Base-by-base conservation (phyloP, 2,329 filamentous ascomycete genomes). In the Lecanicillium sp. region DNA sequence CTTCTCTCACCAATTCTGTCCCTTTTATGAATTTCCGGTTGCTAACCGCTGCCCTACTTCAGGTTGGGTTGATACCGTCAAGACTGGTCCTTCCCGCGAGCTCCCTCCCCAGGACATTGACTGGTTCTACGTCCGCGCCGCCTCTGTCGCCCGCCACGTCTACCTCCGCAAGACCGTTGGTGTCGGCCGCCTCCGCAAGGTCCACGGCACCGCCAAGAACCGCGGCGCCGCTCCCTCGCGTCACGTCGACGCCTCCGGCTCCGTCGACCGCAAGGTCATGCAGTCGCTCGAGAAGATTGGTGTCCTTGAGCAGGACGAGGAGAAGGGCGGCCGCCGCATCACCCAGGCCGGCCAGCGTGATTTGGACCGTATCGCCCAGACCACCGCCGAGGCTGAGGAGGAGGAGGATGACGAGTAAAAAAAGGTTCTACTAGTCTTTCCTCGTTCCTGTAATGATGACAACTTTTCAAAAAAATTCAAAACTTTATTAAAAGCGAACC, bases 1-100 rank as follows among this genome's bases (percentile, higher is more conserved):
- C 22, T 17, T 30, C 10, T 22, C 13, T 17, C 22, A 14, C n/a
- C 15, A 34, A 13, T 4, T 8, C 18, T 33, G 2, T 14, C 4
- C 4, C 5, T 12, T 13, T 14, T 25, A 4, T 36, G 18, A n/a
- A n/a, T n/a, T n/a, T n/a, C n/a, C n/a, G n/a, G n/a, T n/a, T n/a
- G n/a, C n/a, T n/a, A n/a, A n/a, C n/a, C n/a, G n/a, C 33, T 37
- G 28, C 40, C 29, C 5, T 36, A 36, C 4, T 5, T 3, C 45
- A 94, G 88, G 87, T 77, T 97, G 90, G 90, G 90, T 96, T 69
- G 92, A 98, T 68, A 96, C 90, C 62, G 92, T 97, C 75, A 98
- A 98, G 85, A 96, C 90, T 57, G 90, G 87, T 61, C 79, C 83
- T 65, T 84, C 85, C 67, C 95, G 95, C 74, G 92, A 98, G 78